Conservation (phyloP, 2,329 filamentous ascomycete genomes). For the Sarocladiaceae sp. region DNA sequence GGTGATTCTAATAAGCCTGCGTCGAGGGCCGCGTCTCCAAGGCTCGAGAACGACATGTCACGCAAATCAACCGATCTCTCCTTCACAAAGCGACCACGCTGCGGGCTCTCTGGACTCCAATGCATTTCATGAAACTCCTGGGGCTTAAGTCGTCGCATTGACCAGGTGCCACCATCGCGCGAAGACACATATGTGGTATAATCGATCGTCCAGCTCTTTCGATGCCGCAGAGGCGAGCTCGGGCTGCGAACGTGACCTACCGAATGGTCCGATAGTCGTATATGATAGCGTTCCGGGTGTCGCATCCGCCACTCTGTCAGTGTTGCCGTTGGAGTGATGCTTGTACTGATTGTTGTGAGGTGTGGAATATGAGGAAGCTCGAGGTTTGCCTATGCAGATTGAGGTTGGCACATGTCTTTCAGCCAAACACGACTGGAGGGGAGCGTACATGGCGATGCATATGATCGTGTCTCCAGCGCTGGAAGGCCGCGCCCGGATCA, state of each 20-base stretch:
- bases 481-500: slow-evolving; percentile 40
- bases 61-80: slow-evolving; percentile 22
- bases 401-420: too few species aligned
- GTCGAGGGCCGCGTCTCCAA: neutral
- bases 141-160: slow-evolving; percentile 31
- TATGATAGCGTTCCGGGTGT: slow-evolving; percentile 33
- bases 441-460: slow-evolving; percentile 36
- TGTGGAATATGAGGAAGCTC: slow-evolving; percentile 43
- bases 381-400: slow-evolving; percentile 31
- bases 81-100: slow-evolving; percentile 28
- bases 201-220: slow-evolving; percentile 39
- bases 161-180: slow-evolving; percentile 30
- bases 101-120: slow-evolving; percentile 26
- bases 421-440: too few species aligned
- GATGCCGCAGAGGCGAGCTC: slow-evolving; percentile 30
- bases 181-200: slow-evolving; percentile 38
- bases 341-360: slow-evolving; percentile 39
- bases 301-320: slow-evolving; percentile 32
- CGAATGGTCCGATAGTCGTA: slow-evolving; percentile 34
- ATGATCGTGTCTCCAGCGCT: slow-evolving; percentile 41
- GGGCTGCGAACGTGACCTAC: slow-evolving; percentile 21
- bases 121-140: slow-evolving; percentile 37
- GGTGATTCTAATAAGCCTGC: neutral
- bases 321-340: slow-evolving; percentile 33
- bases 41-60: slow-evolving; percentile 11